Evolutionary conservation across 2,329 filamentous ascomycete genomes (phyloP), one percentile per base, ranked within the genome.

Genomic region (Gaeumannomyces sp.): DNA sequence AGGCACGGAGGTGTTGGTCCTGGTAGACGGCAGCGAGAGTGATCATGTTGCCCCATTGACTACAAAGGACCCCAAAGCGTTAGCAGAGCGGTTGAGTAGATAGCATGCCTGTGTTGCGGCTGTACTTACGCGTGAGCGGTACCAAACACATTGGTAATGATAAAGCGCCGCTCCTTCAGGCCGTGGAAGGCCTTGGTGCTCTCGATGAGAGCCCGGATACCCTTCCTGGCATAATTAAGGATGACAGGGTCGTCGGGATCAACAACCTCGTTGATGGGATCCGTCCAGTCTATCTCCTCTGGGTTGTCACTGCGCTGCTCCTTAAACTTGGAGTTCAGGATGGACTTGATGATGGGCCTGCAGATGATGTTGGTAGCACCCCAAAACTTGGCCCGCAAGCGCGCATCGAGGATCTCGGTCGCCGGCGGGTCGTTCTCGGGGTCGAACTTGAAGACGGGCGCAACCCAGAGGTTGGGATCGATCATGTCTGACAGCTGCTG

Each of bases 81-180:
- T 71, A 75, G 70, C 68, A 65, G 63, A 56, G 53, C 63, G 57
- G 29, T 27, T 19, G 28, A 65, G 65, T 65, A 53, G 64, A 27
- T 27, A 31, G 45, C 64, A 7, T 29, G 50, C 58, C 62, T n/a
- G n/a, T 13, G 27, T 5, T 11, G 50, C 19, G n/a, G 22, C 45
- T 53, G 45, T n/a, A 87, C 92, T 86, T 90, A 96, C 91, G 94
- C 93, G 81, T 97, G 94, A 67, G 93, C 90, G 25, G 94, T 98
- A 63, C 94, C 93, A 76, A 97, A 96, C 29, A 97, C 89, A 71
- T 97, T 98, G n/a, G 94, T 98, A 64, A 98, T 88, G 63, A 97
- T 89, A 11, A 91, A 86, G 35, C 92, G 85, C 67, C 84, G 77
- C n/a, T 79, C 76, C 22, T 85, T 80, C 31, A 91, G 81, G 2